Conservation (phyloP, 495 filamentous ascomycete genomes). For the Hypoxylon lenormandii region DNA sequence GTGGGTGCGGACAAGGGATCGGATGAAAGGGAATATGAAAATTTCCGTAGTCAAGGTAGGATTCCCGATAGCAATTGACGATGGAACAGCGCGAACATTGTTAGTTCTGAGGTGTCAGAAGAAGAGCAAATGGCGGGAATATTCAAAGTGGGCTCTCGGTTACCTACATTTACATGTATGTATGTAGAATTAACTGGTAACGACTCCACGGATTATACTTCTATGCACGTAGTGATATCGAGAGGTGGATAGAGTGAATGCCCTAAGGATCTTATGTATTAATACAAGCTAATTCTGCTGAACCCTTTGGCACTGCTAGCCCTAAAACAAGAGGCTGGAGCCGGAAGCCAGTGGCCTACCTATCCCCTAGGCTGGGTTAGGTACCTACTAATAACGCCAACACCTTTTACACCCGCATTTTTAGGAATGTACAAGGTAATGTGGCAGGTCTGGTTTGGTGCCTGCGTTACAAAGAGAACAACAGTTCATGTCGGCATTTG, state of each 20-base stretch:
- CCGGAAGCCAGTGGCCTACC: constrained; percentile 7
- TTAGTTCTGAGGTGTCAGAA: neutral
- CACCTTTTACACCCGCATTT: too few relatives aligned
- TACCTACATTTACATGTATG: too few relatives aligned
- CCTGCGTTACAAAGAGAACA: too few relatives aligned
- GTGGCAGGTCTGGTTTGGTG: too few relatives aligned
- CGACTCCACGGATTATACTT: too few relatives aligned
- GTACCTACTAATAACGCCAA: neutral
- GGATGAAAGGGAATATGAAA: constrained; percentile 48
- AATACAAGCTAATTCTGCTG: neutral
- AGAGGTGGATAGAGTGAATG: too few relatives aligned
- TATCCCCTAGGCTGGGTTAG: too few relatives aligned
- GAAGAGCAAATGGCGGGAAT: neutral
- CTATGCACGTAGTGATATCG: too few relatives aligned
- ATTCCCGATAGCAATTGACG: constrained; percentile 33
- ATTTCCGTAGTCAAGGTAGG: constrained; percentile 37
- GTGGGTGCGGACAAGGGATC: constrained; percentile 35
- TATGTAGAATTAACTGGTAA: too few relatives aligned
- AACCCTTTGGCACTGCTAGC: constrained; percentile 1
- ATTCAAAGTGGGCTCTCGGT: too few relatives aligned
- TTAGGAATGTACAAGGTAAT: too few relatives aligned
- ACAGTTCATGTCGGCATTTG: too few relatives aligned
- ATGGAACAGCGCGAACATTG: constrained; percentile 23
- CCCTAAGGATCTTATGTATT: neutral
- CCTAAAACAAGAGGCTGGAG: constrained; percentile 18